phyloP scores from a whole-genome alignment of 257 asterid genomes.

The Rauvolfia tetraphylla region DNA sequence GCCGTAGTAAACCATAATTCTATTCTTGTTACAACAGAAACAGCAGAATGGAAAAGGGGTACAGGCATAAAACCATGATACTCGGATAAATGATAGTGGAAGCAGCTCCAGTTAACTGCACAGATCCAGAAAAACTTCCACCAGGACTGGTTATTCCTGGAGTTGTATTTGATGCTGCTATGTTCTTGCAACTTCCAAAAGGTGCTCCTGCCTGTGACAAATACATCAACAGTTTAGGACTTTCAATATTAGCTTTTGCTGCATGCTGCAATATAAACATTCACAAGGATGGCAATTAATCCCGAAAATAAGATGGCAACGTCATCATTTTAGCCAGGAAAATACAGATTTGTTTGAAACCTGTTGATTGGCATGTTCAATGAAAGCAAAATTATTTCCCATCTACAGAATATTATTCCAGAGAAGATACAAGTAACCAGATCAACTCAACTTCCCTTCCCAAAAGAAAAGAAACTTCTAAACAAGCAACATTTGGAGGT shows the following conservation, averaged over 20 bases:
- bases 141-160: constrained; percentile 37
- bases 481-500: neutral
- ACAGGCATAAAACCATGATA: constrained; percentile 25
- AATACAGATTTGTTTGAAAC: neutral
- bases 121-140: constrained; percentile 95
- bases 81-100: constrained; percentile 33
- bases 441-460: neutral
- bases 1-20: constrained; percentile 19
- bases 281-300: neutral
- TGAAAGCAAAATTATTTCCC: neutral
- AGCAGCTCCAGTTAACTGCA: constrained; percentile 73
- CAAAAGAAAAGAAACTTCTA: too few species aligned
- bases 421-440: neutral
- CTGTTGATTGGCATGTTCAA: neutral
- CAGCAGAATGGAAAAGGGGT: constrained; percentile 24
- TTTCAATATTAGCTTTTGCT: neutral
- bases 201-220: constrained; percentile 73
- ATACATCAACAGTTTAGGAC: constrained; percentile 8
- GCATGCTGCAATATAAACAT: neutral
- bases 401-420: neutral
- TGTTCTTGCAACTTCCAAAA: constrained; percentile 71
- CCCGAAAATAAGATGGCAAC: neutral
- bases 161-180: constrained; percentile 42
- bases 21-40: constrained; percentile 28
- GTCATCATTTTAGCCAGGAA: neutral